phyloP scores from a whole-genome alignment of 768 basidiomycete species.

The Phylloporus rhodoxanthus region DNA sequence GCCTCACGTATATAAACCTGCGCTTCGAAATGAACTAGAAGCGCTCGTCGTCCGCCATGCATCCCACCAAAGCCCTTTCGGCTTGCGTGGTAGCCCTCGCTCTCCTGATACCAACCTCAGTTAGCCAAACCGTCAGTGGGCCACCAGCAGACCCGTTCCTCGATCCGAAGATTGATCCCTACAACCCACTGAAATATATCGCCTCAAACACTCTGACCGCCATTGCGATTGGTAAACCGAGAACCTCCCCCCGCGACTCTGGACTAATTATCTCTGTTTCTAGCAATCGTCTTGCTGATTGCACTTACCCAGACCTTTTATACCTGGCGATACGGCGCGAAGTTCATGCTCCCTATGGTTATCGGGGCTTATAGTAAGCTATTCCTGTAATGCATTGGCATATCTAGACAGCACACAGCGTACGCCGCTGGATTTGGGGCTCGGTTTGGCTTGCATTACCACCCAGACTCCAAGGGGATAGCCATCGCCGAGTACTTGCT shows the following conservation, averaged over 20 bases:
- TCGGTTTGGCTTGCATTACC: constrained; percentile 53
- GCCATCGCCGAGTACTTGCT: constrained; percentile 57
- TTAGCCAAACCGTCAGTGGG: constrained; percentile 1
- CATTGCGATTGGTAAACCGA: constrained; percentile 41
- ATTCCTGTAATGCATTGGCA: background rate
- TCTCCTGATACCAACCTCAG: background rate
- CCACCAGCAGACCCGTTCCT: constrained; percentile 5
- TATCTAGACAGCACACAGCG: constrained; percentile 30
- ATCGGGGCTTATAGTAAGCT: constrained; percentile 53
- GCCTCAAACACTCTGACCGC: constrained; percentile 47
- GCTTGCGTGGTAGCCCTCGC: background rate
- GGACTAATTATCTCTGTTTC: background rate
- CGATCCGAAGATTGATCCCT: constrained; percentile 48
- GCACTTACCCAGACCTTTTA: constrained; percentile 42
- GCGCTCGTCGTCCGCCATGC: background rate
- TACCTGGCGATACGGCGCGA: constrained; percentile 41
- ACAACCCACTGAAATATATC: constrained; percentile 53
- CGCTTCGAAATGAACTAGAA: background rate
- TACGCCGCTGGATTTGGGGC: constrained; percentile 52
- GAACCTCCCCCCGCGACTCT: background rate
- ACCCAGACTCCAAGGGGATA: constrained; percentile 47
- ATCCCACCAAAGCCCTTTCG: background rate
- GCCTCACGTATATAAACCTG: background rate
- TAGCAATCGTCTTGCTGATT: constrained; percentile 32
- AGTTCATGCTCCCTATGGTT: constrained; percentile 56